A percentile compares a stretch with the other conserved stretches of the same genome.
Evolutionary conservation across 768 basidiomycete genomes (phyloP).

Genomic region (Neoboletus subvelutipes): DNA sequence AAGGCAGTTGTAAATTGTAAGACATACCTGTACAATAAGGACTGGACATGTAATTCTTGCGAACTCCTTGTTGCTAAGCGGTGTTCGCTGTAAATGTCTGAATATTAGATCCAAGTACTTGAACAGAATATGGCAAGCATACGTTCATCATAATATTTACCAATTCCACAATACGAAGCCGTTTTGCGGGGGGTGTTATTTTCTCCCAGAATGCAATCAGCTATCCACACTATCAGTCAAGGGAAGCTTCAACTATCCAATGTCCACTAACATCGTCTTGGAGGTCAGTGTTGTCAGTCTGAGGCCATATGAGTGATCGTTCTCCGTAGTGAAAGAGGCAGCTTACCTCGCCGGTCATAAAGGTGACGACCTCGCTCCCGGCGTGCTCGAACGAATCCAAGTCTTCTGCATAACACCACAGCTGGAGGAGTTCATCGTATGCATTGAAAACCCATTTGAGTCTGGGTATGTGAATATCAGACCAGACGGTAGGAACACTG

Average conservation of each 20-base stretch:
- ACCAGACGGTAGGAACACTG: background rate
- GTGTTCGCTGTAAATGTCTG: conserved; percentile 46
- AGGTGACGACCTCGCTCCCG: conserved; percentile 54
- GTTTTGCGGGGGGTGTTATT: conserved; percentile 50
- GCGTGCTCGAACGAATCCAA: conserved; percentile 67
- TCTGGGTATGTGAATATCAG: conserved; percentile 35
- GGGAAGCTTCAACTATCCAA: background rate
- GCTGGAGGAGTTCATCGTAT: conserved; percentile 60
- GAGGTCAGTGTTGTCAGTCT: conserved; percentile 46
- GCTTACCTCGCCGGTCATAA: conserved; percentile 58
- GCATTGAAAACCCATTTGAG: conserved; percentile 57
- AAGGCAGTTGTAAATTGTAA: background rate
- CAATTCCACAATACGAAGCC: conserved; percentile 52
- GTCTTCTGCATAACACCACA: conserved; percentile 66
- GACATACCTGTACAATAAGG: conserved; percentile 63
- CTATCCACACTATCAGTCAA: conserved; percentile 37
- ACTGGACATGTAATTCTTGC: conserved; percentile 61
- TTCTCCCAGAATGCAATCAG: conserved; percentile 66
- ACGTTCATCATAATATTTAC: conserved; percentile 62
- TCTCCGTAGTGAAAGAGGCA: background rate
- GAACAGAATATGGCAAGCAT: conserved; percentile 21
- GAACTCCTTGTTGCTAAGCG: conserved; percentile 47
- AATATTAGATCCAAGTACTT: background rate
- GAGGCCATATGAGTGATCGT: conserved; percentile 1
- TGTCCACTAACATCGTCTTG: conserved; percentile 57